phyloP scores from a whole-genome alignment of 495 filamentous ascomycete genomes.

The Penicillium cosmopolitanum region DNA sequence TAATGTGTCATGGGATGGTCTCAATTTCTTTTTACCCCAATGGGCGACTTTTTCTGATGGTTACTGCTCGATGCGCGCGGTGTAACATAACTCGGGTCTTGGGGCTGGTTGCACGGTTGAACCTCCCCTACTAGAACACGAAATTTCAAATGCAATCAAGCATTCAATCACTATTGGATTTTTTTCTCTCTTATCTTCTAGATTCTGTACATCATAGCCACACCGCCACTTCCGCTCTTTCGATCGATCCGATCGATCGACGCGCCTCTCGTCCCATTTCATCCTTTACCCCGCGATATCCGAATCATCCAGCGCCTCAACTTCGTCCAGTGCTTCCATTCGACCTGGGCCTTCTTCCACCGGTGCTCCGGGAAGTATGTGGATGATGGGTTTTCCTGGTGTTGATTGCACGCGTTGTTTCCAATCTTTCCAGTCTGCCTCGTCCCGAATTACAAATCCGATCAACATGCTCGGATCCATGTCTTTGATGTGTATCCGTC shows the following conservation, averaged over 20 bases:
- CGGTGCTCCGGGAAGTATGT: slow-evolving; percentile 67
- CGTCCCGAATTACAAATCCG: slow-evolving; percentile 85
- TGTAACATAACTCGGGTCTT: slow-evolving; percentile 76
- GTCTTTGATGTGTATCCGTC: slow-evolving; percentile 81
- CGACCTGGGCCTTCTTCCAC: slow-evolving; percentile 80
- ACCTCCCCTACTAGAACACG: slow-evolving; percentile 45
- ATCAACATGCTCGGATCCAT: slow-evolving; percentile 99
- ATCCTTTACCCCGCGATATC: slow-evolving; percentile 43
- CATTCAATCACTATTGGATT: slow-evolving; percentile 40
- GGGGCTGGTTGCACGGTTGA: slow-evolving; percentile 41
- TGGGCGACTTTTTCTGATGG: slow-evolving; percentile 71
- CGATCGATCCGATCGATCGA: no score
- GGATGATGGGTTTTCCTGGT: slow-evolving; percentile 81
- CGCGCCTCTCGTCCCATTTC: neutral
- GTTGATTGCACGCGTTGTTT: slow-evolving; percentile 66
- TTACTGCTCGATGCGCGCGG: slow-evolving; percentile 68
- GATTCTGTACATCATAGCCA: neutral
- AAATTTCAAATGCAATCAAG: slow-evolving; percentile 57
- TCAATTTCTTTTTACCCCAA: slow-evolving; percentile 58
- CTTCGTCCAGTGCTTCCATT: slow-evolving; percentile 71
- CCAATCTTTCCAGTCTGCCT: slow-evolving; percentile 86
- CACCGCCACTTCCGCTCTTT: no score
- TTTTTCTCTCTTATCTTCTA: slow-evolving; percentile 11
- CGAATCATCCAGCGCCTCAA: slow-evolving; percentile 54
- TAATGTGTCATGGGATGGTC: slow-evolving; percentile 92